Conservation (phyloP, 441 rosid species). For the Mallotus repandus region DNA sequence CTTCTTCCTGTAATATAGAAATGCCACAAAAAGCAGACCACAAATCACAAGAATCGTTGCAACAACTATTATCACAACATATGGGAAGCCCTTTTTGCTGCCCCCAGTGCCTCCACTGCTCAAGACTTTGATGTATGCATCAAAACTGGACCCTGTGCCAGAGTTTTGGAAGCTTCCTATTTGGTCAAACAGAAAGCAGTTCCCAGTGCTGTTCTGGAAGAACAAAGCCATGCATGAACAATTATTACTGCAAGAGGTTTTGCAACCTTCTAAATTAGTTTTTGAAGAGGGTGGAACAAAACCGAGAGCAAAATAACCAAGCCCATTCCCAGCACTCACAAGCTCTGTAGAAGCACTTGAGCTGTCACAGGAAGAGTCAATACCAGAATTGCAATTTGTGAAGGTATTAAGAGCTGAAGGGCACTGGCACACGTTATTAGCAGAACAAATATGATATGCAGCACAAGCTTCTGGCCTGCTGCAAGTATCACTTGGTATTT, state of each 20-base stretch:
- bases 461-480: conserved; percentile 72
- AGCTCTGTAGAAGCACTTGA: conserved; percentile 44
- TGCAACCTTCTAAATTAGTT: conserved; percentile 63
- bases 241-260: conserved; percentile 55
- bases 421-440: conserved; percentile 56
- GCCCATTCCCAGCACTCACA: conserved; percentile 49
- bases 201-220: conserved; percentile 64
- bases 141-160: conserved; percentile 33
- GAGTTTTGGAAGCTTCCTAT: conserved; percentile 65
- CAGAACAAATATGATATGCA: conserved; percentile 55
- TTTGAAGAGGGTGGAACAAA: conserved; percentile 53
- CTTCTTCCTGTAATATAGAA: conserved; percentile 41
- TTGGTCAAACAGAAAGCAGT: conserved; percentile 71
- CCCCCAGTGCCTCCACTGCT: conserved; percentile 25
- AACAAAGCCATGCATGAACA: conserved; percentile 83
- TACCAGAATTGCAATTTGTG: conserved; percentile 51
- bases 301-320: conserved; percentile 63
- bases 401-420: conserved; percentile 45
- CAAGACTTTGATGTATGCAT: conserved; percentile 58
- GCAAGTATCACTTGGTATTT: conserved; percentile 64
- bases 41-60: conserved; percentile 48
- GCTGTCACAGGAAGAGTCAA: conserved; percentile 51
- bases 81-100: conserved; percentile 41
- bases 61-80: conserved; percentile 50
- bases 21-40: conserved; percentile 49